A percentile compares a stretch with the other conserved stretches of the same genome.
These are phyloP conservation scores for Zhuliangozyma parablackwelliae DNA, from an alignment of 1,139 yeast genomes.

Conservation along the genomic window DNA sequence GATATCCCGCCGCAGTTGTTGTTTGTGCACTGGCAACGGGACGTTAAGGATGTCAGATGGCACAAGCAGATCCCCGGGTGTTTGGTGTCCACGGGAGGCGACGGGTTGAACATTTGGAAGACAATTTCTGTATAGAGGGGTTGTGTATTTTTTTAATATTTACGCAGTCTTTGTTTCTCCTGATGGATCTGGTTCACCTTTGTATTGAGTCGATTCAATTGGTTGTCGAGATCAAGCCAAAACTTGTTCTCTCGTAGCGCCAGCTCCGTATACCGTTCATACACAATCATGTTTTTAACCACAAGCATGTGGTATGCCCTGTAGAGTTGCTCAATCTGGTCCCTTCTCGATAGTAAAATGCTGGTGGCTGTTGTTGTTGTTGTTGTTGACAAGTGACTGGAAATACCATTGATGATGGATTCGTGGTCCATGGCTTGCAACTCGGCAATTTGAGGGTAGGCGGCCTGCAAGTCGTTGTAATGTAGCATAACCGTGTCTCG, in stretches of 20 bases:
- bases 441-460: conserved; percentile 17
- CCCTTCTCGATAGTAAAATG: conserved; percentile 5
- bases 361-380: conserved; percentile 1
- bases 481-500: conserved; percentile 17
- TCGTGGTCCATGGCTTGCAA: conserved; percentile 20
- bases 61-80: conserved; percentile 96
- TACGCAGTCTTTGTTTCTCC: conserved; percentile 1
- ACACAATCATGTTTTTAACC: conserved; percentile 26
- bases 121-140: conserved; percentile 72
- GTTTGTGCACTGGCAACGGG: conserved; percentile 97
- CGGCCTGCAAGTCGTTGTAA: conserved; percentile 12
- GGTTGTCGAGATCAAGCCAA: conserved; percentile 20
- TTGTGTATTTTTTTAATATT: conserved; percentile 5
- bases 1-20: conserved; percentile 94
- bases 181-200: conserved; percentile 8
- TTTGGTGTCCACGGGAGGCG: conserved; percentile 90
- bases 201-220: conserved; percentile 10
- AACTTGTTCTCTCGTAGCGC: conserved; percentile 21
- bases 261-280: conserved; percentile 22
- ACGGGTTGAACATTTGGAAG: conserved; percentile 93
- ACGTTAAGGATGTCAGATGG: conserved; percentile 98
- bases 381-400: conserved; percentile 1
- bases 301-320: conserved; percentile 18
- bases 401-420: conserved; percentile 17
- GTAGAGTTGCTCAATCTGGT: conserved; percentile 14